Percentiles rank a stretch among this genome's conserved stretches.
Conservation (phyloP, 2,329 filamentous ascomycete genomes). For the Pseudogymnoascus sp. region DNA sequence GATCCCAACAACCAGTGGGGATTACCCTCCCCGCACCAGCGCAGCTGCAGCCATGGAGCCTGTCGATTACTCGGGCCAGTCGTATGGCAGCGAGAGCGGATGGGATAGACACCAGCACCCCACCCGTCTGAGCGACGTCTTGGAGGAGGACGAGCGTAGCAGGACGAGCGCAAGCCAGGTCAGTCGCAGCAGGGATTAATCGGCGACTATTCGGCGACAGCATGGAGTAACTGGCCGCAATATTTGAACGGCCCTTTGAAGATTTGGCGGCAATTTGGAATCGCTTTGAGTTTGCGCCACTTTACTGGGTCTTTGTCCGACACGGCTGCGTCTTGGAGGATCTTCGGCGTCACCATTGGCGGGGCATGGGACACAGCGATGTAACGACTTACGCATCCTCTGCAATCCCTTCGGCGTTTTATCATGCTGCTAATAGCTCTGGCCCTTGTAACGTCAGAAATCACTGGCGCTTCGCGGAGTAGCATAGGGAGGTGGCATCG, state of each 20-base stretch:
- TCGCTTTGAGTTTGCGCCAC: not conserved
- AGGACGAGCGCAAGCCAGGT: slow-evolving; percentile 52
- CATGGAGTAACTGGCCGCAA: not conserved
- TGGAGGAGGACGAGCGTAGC: slow-evolving; percentile 77
- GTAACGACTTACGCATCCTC: slow-evolving; percentile 3
- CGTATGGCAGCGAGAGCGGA: slow-evolving; percentile 56
- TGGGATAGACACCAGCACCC: slow-evolving; percentile 88
- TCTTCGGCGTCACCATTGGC: not conserved
- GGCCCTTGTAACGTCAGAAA: slow-evolving; percentile 1
- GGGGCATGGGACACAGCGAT: slow-evolving; percentile 6
- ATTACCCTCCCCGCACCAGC: slow-evolving; percentile 19
- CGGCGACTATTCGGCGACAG: slow-evolving; percentile 1
- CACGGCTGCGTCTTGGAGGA: not conserved
- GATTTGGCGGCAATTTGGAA: not conserved
- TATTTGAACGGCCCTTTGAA: not conserved
- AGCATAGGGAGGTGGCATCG: not conserved
- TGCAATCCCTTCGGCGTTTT: slow-evolving; percentile 2
- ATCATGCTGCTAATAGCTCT: slow-evolving; percentile 2
- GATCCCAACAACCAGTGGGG: slow-evolving; percentile 20
- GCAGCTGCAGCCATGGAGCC: slow-evolving; percentile 17
- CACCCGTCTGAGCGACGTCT: slow-evolving; percentile 78
- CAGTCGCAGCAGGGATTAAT: slow-evolving; percentile 7
- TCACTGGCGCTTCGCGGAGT: not conserved
- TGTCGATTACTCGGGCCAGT: slow-evolving; percentile 60
- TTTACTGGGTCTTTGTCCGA: not conserved